Percentiles rank a stretch among this genome's conserved stretches.
These are phyloP conservation scores for Rhizopogon vinicolor DNA, from an alignment of 768 basidiomycete genomes.

Conservation along the genomic window DNA sequence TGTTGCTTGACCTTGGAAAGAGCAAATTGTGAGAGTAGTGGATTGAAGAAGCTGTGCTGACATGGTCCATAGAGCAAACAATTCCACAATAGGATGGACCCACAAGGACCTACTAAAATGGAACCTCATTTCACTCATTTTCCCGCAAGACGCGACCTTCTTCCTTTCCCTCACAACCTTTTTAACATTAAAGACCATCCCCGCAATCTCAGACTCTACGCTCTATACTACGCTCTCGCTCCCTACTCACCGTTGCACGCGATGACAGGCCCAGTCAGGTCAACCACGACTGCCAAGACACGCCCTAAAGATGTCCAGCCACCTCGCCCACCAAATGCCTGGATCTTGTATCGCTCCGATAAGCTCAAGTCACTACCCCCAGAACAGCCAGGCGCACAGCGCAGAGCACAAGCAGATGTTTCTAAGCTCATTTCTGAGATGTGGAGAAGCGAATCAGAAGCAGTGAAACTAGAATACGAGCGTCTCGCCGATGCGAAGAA, in stretches of 20 bases:
- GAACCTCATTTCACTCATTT: slow-evolving; percentile 18
- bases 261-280: slow-evolving; percentile 20
- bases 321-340: slow-evolving; percentile 75
- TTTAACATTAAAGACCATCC: slow-evolving; percentile 13
- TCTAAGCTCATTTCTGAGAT: slow-evolving; percentile 57
- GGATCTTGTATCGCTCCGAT: slow-evolving; percentile 76
- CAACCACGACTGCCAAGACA: background rate
- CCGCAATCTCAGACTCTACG: slow-evolving; percentile 1
- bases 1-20: slow-evolving; percentile 1
- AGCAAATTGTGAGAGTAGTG: slow-evolving; percentile 1
- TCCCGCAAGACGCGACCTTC: slow-evolving; percentile 24
- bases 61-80: slow-evolving; percentile 20
- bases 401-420: slow-evolving; percentile 53
- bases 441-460: slow-evolving; percentile 56
- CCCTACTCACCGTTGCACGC: slow-evolving; percentile 8
- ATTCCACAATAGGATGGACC: slow-evolving; percentile 29
- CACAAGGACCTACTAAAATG: slow-evolving; percentile 31
- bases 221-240: slow-evolving; percentile 4
- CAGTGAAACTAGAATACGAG: slow-evolving; percentile 48
- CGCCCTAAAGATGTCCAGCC: slow-evolving; percentile 26
- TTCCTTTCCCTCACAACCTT: slow-evolving; percentile 1
- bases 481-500: slow-evolving; percentile 49
- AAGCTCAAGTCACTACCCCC: slow-evolving; percentile 42
- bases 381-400: slow-evolving; percentile 26
- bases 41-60: slow-evolving; percentile 6